Conservation (phyloP, 768 basidiomycete species). For the Sarcodon aspratus region DNA sequence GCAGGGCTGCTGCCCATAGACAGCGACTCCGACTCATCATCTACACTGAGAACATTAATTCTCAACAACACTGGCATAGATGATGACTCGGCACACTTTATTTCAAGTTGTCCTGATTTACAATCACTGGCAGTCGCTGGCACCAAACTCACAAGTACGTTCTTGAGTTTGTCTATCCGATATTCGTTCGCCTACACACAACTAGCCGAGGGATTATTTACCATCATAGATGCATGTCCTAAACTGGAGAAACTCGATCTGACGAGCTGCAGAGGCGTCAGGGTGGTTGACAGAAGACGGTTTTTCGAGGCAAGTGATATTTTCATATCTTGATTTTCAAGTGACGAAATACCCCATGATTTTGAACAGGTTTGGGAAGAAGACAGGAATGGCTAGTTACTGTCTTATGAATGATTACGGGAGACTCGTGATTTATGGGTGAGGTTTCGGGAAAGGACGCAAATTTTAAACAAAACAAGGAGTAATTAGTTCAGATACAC, state of each 20-base stretch:
- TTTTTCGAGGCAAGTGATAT: constrained; percentile 46
- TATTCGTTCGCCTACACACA: background rate
- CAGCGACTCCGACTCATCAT: constrained; percentile 10
- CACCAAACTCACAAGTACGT: constrained; percentile 50
- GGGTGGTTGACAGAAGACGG: constrained; percentile 43
- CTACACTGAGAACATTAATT: constrained; percentile 34
- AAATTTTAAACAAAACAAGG: no score
- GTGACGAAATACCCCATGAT: background rate
- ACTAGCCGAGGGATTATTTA: constrained; percentile 41
- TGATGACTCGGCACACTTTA: constrained; percentile 40
- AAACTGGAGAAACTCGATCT: constrained; percentile 44
- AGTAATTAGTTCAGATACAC: no score
- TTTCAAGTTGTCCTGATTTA: constrained; percentile 40
- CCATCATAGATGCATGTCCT: constrained; percentile 45
- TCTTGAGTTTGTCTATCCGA: background rate
- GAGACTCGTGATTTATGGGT: background rate
- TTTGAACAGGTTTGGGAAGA: background rate
- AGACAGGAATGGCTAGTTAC: background rate
- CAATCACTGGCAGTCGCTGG: constrained; percentile 38
- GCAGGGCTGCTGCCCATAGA: constrained; percentile 31
- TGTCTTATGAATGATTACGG: background rate
- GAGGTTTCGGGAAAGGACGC: background rate
- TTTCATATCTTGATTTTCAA: background rate
- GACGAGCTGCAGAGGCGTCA: constrained; percentile 56
- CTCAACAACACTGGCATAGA: constrained; percentile 54